Conservation (phyloP, 805 yeast genomes). For the Wickerhamomyces subpelliculosus region DNA sequence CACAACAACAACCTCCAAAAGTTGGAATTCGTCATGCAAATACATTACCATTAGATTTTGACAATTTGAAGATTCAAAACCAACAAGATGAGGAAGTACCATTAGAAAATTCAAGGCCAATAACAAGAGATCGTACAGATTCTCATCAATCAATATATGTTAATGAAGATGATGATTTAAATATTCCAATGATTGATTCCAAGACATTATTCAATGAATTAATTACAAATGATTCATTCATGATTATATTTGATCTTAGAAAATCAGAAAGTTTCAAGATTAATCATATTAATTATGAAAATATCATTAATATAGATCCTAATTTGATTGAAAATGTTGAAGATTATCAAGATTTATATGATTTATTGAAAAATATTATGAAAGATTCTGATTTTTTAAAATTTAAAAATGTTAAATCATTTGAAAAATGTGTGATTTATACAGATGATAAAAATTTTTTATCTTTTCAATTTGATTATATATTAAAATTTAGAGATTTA, state of each 20-base stretch:
- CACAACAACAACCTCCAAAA: not conserved
- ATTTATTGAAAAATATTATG: conserved; percentile 4
- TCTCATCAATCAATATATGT: conserved; percentile 35
- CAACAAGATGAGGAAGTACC: not conserved
- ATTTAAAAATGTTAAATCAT: conserved; percentile 25
- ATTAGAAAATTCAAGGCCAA: conserved; percentile 2
- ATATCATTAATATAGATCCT: conserved; percentile 36
- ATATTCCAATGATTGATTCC: conserved; percentile 44
- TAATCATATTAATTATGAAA: conserved; percentile 31
- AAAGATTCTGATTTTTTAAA: conserved; percentile 8
- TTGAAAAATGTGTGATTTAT: conserved; percentile 31
- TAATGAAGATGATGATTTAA: conserved; percentile 20
- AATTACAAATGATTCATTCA: conserved; percentile 34
- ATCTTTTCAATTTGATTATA: conserved; percentile 24
- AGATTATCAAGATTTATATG: conserved; percentile 22
- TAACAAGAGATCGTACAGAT: conserved; percentile 28
- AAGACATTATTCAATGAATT: conserved; percentile 34
- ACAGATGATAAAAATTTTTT: conserved; percentile 30
- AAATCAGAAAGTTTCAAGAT: conserved; percentile 23
- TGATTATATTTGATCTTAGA: conserved; percentile 34
- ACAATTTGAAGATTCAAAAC: not conserved
- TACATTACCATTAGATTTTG: conserved; percentile 1
- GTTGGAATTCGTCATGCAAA: not conserved
- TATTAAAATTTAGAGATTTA: conserved; percentile 23
- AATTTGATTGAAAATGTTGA: conserved; percentile 28